A percentile compares a stretch with the other conserved stretches of the same genome.
Evolutionary conservation across 805 yeast genomes (phyloP).

Genomic region (Nakazawaea peltata): DNA sequence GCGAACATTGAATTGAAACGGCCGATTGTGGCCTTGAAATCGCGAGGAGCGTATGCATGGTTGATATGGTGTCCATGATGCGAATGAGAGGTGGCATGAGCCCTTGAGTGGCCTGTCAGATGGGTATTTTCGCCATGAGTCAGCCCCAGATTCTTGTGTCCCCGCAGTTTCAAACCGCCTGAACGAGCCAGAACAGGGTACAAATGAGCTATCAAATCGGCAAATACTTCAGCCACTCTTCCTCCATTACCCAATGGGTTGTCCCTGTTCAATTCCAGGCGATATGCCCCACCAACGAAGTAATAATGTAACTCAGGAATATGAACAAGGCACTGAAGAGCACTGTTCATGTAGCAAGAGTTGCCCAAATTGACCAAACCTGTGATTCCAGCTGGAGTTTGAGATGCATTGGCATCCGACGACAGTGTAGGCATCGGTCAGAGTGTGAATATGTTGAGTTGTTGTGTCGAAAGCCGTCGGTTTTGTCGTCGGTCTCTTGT

Average conservation of each 20-base stretch:
- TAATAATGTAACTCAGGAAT: constrained; percentile 76
- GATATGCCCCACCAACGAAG: constrained; percentile 54
- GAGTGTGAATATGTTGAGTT: too few relatives aligned
- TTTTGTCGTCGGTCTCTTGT: too few relatives aligned
- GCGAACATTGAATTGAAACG: constrained; percentile 70
- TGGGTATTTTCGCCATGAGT: too few relatives aligned
- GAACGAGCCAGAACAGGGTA: constrained; percentile 28
- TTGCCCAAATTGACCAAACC: constrained; percentile 77
- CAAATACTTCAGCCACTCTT: constrained; percentile 72
- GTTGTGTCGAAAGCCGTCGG: too few relatives aligned
- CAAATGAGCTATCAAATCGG: constrained; percentile 51
- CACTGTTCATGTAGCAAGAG: constrained; percentile 93
- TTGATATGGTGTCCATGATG: too few relatives aligned
- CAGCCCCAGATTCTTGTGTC: too few relatives aligned
- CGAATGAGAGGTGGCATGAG: not conserved
- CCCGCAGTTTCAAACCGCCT: too few relatives aligned
- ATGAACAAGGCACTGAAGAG: constrained; percentile 82
- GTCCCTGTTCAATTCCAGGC: constrained; percentile 56
- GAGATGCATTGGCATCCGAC: too few relatives aligned
- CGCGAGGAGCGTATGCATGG: constrained; percentile 51
- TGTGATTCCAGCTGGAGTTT: constrained; percentile 46
- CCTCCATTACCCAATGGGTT: constrained; percentile 89
- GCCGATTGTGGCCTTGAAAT: constrained; percentile 74
- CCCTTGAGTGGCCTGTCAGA: too few relatives aligned
- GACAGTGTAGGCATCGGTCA: too few relatives aligned